phyloP scores from a whole-genome alignment of 208 protist genomes.

The Leishmania tropica region DNA sequence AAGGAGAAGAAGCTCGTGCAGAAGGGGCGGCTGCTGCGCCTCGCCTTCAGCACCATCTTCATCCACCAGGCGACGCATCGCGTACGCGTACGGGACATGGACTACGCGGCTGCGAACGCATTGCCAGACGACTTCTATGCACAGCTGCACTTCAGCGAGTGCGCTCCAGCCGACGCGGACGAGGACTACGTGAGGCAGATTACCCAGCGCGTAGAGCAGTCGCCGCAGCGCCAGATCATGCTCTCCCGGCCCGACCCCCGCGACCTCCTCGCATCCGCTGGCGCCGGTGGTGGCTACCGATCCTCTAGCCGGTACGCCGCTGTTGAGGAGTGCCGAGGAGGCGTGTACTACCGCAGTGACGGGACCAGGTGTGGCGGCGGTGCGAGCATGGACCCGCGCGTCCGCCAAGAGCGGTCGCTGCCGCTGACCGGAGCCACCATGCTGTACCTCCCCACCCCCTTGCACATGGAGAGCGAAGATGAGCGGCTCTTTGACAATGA shows the following conservation, averaged over 20 bases:
- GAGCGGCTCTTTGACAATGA: constrained; percentile 57
- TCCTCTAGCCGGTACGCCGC: constrained; percentile 26
- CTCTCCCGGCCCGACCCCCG: constrained; percentile 43
- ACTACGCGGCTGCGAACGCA: constrained; percentile 54
- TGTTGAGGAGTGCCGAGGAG: constrained; percentile 27
- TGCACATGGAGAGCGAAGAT: constrained; percentile 57
- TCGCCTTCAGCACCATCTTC: constrained; percentile 86
- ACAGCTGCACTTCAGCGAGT: constrained; percentile 59
- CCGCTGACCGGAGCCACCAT: constrained; percentile 36
- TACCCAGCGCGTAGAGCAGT: constrained; percentile 65
- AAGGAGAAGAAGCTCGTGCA: constrained; percentile 22
- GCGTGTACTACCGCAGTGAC: constrained; percentile 70
- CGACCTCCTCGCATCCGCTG: constrained; percentile 18
- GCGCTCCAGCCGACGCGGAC: constrained; percentile 33
- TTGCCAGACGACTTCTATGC: constrained; percentile 73
- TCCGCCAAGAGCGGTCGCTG: constrained; percentile 23
- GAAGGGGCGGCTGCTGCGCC: constrained; percentile 58
- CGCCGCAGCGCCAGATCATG: constrained; percentile 58
- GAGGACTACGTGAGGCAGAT: constrained; percentile 56
- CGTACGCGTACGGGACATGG: constrained; percentile 69
- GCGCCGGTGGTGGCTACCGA: constrained; percentile 1
- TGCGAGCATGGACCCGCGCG: constrained; percentile 25
- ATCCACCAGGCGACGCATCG: constrained; percentile 60
- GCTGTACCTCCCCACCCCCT: constrained; percentile 45
- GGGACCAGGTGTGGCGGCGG: constrained; percentile 27